Evolutionary conservation across 768 basidiomycete genomes (phyloP).

Genomic region (Clitopilus passeckerianus): DNA sequence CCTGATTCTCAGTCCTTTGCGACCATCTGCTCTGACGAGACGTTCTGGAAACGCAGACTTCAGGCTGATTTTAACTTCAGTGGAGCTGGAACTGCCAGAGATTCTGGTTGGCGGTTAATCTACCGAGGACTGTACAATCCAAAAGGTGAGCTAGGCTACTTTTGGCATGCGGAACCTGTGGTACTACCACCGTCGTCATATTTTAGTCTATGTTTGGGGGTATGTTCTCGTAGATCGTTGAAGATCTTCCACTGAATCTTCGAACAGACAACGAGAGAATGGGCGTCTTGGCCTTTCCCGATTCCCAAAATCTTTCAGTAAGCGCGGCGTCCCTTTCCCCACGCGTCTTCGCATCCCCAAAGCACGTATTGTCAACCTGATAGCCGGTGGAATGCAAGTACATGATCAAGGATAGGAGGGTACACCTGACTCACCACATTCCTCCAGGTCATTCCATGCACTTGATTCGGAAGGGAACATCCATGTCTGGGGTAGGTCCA

Average conservation of each 20-base stretch:
- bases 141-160: constrained; percentile 48
- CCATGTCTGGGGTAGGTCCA: constrained; percentile 72
- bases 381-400: constrained; percentile 79
- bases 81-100: constrained; percentile 64
- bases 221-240: constrained; percentile 14
- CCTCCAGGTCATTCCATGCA: constrained; percentile 77
- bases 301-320: constrained; percentile 23
- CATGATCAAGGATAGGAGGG: background rate
- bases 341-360: constrained; percentile 54
- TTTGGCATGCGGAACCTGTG: background rate
- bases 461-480: constrained; percentile 70
- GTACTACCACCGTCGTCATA: constrained; percentile 2
- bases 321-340: constrained; percentile 55
- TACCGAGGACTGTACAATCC: constrained; percentile 64
- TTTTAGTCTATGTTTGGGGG: constrained; percentile 50
- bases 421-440: background rate
- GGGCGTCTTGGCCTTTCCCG: constrained; percentile 57
- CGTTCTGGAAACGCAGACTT: constrained; percentile 73
- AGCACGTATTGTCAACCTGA: constrained; percentile 62
- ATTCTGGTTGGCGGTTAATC: constrained; percentile 74
- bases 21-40: constrained; percentile 59
- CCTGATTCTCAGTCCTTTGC: constrained; percentile 44
- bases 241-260: constrained; percentile 1
- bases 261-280: constrained; percentile 49
- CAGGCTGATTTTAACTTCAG: constrained; percentile 76